Conservation (phyloP, 495 filamentous ascomycete species). For the Peziza echinospora region DNA sequence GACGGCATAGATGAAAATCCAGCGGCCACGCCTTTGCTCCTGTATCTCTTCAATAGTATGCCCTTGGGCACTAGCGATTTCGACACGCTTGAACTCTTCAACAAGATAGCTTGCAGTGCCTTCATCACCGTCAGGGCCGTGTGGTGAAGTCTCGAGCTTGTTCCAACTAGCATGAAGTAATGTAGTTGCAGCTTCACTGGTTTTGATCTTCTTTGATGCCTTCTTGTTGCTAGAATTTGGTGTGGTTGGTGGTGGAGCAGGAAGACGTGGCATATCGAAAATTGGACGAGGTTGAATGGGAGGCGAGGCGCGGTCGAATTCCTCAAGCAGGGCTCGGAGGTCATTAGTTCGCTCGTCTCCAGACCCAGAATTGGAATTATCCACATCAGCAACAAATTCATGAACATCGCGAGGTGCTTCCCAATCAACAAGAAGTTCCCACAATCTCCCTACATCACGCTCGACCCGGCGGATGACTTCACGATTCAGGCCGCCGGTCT, state of each 20-base stretch:
- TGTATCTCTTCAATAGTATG: conserved; percentile 41
- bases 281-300: conserved; percentile 82
- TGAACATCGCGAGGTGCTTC: conserved; percentile 19
- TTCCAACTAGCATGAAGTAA: not conserved
- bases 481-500: conserved; percentile 61
- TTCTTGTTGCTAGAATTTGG: conserved; percentile 37
- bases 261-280: conserved; percentile 67
- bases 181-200: conserved; percentile 11
- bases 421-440: conserved; percentile 74
- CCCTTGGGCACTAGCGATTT: conserved; percentile 22
- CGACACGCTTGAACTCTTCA: conserved; percentile 60
- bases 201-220: conserved; percentile 54
- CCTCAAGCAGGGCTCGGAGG: conserved; percentile 53
- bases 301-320: conserved; percentile 71
- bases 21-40: conserved; percentile 64
- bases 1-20: conserved; percentile 86
- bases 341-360: conserved; percentile 21
- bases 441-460: conserved; percentile 62
- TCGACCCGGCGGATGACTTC: conserved; percentile 64
- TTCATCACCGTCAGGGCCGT: not conserved
- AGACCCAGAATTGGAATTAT: conserved; percentile 26
- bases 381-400: not conserved
- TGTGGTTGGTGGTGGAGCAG: conserved; percentile 28
- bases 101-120: conserved; percentile 44
- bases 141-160: not conserved